Evolutionary conservation across 2,329 filamentous ascomycete genomes (phyloP).

Genomic region (Pseudogymnoascus sp.): DNA sequence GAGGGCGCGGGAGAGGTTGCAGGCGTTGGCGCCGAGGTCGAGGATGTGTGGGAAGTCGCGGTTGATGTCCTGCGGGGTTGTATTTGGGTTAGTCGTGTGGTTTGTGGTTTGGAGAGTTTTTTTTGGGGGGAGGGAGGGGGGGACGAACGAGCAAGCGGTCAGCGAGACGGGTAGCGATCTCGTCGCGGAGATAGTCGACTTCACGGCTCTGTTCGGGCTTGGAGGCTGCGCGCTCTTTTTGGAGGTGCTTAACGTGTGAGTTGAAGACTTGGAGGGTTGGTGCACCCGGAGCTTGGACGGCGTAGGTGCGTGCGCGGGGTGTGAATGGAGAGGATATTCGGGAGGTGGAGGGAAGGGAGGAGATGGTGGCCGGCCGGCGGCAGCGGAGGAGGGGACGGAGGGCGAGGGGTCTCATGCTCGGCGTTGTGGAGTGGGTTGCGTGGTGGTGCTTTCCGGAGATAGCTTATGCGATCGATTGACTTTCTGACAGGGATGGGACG

Average conservation of each 20-base stretch:
- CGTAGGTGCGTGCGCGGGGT: conserved; percentile 57
- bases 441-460: neutral
- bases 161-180: conserved; percentile 75
- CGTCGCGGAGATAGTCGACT: conserved; percentile 88
- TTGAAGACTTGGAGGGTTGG: conserved; percentile 90
- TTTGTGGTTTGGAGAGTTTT: too few relatives aligned
- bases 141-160: conserved; percentile 67
- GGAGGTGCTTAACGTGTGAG: conserved; percentile 74
- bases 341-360: conserved; percentile 10
- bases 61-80: conserved; percentile 69
- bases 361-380: neutral
- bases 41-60: conserved; percentile 76
- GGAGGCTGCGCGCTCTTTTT: conserved; percentile 76
- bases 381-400: neutral
- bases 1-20: conserved; percentile 81
- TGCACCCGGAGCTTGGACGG: conserved; percentile 66
- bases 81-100: too few relatives aligned
- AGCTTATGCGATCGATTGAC: neutral
- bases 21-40: conserved; percentile 91
- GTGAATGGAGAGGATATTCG: conserved; percentile 17
- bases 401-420: neutral
- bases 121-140: neutral
- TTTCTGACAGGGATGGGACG: neutral
- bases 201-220: conserved; percentile 64
- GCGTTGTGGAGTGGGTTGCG: neutral